Base-by-base conservation (phyloP, 768 basidiomycete genomes). In the Tulasnella sp. region DNA sequence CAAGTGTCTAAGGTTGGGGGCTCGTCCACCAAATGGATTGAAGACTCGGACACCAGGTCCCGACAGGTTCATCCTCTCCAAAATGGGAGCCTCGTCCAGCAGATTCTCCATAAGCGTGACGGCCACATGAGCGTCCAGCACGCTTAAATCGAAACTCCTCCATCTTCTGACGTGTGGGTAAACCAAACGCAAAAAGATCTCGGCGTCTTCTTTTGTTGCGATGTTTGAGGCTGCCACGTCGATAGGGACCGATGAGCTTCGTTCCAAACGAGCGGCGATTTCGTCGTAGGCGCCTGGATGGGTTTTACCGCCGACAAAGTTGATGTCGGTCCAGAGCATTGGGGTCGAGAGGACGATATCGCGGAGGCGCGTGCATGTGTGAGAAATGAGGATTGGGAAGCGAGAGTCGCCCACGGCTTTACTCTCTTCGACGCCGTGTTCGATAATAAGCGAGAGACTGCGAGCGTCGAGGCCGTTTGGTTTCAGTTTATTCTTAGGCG, bases 131-230 rank as follows among this genome's bases (percentile, higher is more conserved):
- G 49, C 36, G 49, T 75, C 73, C 73, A 45, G 64, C 14, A 75
- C 73, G 58, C 64, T 54, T 14, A 75, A 54, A 9, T 31, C 29
- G 36, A 75, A 42, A 37, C 73, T 75, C 40, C 73, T 75, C 73
- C 73, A 75, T 75, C 73, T 22, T 34, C 36, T 12, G 12, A 75
- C 52, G 37, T 75, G 73, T 17, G 73, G 73, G 54, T 75, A 75
- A n/a, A 75, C 31, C 17, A 64, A 54, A 22, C 34, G 25, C n/a
- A 75, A 25, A 45, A 75, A 67, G 34, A 22, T 75, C 17, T 67
- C 73, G 19, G 54, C 73, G 29, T 75, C 52, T 75, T 68, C 73
- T 25, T 42, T 29, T 40, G 39, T 5, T 25, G 34, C 37, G 25
- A 75, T n/a, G 25, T 64, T 68, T 1, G 74, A 67, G 58, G 42